Evolutionary conservation across 208 protist species (phyloP).

Genomic region (Leishmania tropica): DNA sequence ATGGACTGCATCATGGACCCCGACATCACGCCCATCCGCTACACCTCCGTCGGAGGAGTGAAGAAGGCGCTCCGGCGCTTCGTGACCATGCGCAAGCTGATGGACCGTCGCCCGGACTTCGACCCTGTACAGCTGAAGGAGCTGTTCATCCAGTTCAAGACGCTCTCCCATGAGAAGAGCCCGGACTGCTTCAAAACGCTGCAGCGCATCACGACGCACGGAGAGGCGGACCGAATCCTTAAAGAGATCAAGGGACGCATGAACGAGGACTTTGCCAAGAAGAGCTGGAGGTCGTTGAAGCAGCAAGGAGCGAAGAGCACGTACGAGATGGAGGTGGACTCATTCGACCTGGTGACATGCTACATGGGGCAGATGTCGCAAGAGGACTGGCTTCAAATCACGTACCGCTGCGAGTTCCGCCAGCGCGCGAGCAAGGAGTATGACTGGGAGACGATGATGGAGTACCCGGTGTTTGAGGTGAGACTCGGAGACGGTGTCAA

Average conservation of each 20-base stretch:
- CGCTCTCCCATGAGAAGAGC: constrained; percentile 62
- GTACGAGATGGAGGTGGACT: constrained; percentile 88
- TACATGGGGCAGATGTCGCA: constrained; percentile 92
- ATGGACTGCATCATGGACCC: constrained; percentile 95
- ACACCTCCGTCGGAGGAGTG: constrained; percentile 73
- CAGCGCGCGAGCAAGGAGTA: constrained; percentile 55
- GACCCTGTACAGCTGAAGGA: constrained; percentile 63
- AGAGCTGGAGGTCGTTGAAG: constrained; percentile 88
- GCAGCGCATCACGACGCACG: constrained; percentile 88
- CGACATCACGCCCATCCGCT: constrained; percentile 80
- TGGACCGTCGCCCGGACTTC: constrained; percentile 86
- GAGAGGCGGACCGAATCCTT: constrained; percentile 80
- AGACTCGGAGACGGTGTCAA: constrained; percentile 81
- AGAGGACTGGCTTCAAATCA: constrained; percentile 92
- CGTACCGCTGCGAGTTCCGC: constrained; percentile 83
- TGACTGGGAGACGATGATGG: constrained; percentile 76
- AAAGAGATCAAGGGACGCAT: constrained; percentile 79
- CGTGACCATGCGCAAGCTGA: constrained; percentile 89
- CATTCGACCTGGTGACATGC: constrained; percentile 84
- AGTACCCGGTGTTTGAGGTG: constrained; percentile 92
- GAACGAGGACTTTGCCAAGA: constrained; percentile 87
- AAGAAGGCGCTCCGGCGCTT: constrained; percentile 81
- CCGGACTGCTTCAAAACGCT: constrained; percentile 66
- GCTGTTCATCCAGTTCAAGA: constrained; percentile 80
- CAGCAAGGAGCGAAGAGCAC: constrained; percentile 58